Percentiles rank a stretch among this genome's conserved stretches.
Conservation (phyloP, 2,329 filamentous ascomycete species). For the Fusarium papillatum region DNA sequence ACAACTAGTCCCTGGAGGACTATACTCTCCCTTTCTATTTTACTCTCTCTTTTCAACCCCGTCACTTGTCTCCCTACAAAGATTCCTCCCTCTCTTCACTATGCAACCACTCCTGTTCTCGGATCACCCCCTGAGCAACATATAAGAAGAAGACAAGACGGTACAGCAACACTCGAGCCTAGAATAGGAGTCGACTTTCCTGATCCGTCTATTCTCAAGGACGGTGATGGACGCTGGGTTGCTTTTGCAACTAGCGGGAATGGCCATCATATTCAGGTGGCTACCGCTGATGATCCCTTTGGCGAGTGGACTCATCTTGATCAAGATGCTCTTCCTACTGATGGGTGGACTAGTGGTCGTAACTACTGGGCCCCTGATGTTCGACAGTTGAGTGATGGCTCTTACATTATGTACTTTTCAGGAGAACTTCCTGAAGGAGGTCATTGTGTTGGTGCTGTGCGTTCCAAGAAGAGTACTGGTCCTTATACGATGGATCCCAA, state of each 20-base stretch:
- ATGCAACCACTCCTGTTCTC: background rate
- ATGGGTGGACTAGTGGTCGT: constrained; percentile 65
- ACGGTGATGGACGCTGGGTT: constrained; percentile 64
- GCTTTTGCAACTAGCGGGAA: constrained; percentile 69
- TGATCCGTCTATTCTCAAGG: constrained; percentile 66
- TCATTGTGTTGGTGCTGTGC: constrained; percentile 72
- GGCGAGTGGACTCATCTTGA: constrained; percentile 62
- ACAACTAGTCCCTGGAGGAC: constrained; percentile 18
- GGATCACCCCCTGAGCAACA: constrained; percentile 17
- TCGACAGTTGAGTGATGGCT: constrained; percentile 59
- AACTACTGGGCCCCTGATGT: constrained; percentile 76
- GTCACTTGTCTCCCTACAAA: constrained; percentile 16
- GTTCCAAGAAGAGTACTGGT: constrained; percentile 60
- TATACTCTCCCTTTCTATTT: constrained; percentile 8
- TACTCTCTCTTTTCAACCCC: constrained; percentile 15
- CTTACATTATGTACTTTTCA: constrained; percentile 73
- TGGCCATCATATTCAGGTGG: constrained; percentile 66
- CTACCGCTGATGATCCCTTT: constrained; percentile 61
- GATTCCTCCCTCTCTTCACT: background rate
- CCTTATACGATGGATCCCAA: constrained; percentile 63
- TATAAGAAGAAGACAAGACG: constrained; percentile 26
- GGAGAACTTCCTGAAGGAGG: constrained; percentile 57
- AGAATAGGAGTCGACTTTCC: constrained; percentile 60
- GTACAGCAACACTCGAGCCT: constrained; percentile 20
- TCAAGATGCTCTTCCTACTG: constrained; percentile 67